Conservation (phyloP, 352 stramenopile species). For the Blastocystis sp. region DNA sequence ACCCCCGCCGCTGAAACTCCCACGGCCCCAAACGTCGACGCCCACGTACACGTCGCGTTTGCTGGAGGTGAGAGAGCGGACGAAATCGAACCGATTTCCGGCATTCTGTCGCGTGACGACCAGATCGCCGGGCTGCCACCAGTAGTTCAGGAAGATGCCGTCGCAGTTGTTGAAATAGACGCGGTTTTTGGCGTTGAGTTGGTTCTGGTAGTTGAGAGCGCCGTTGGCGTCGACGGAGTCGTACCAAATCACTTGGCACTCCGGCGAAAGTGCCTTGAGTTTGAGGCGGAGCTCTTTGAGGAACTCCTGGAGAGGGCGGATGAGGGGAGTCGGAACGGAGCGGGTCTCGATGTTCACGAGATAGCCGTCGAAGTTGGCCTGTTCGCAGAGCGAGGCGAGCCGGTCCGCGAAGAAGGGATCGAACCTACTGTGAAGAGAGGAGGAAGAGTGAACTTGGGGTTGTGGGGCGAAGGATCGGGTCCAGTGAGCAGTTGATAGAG, state of each 20-base stretch:
- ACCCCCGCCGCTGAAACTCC: conserved; percentile 25
- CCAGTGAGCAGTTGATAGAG: conserved; percentile 22
- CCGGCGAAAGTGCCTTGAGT: background rate
- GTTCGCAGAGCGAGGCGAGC: conserved; percentile 6
- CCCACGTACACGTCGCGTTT: conserved; percentile 42
- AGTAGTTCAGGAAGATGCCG: conserved; percentile 64
- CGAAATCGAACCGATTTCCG: background rate
- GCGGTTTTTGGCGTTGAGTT: conserved; percentile 36
- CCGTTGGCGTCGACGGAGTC: conserved; percentile 41
- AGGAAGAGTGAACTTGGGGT: background rate
- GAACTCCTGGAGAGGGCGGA: background rate
- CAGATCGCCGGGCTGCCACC: conserved; percentile 25
- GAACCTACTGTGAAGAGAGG: conserved; percentile 5
- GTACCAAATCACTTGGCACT: conserved; percentile 43
- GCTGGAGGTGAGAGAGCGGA: background rate
- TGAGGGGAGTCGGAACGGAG: background rate
- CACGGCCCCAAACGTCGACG: conserved; percentile 47
- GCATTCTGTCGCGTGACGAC: background rate
- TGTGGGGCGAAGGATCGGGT: background rate
- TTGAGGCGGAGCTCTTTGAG: conserved; percentile 29
- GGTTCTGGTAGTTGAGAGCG: conserved; percentile 61
- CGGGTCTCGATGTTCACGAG: conserved; percentile 62
- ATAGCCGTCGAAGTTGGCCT: conserved; percentile 56
- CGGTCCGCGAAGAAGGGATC: conserved; percentile 58
- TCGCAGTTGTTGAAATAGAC: conserved; percentile 23